These are phyloP conservation scores for Buxus sempervirens DNA, from an alignment of 164 flowering plant genomes.

Conservation along the genomic window DNA sequence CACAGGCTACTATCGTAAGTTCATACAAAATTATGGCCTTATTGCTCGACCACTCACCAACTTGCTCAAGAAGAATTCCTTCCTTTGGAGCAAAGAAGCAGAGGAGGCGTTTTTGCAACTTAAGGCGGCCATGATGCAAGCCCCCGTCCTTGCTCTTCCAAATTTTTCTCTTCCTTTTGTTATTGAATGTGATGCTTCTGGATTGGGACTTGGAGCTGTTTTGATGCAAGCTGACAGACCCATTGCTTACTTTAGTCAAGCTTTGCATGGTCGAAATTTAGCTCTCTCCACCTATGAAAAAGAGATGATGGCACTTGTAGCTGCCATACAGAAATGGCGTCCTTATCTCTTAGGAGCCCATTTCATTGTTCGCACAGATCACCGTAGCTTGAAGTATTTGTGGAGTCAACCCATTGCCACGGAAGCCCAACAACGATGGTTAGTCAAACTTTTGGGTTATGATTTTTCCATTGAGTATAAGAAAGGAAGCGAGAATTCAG, in stretches of 20 bases:
- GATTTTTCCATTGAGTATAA: slow-evolving; percentile 8
- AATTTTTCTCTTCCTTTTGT: neutral
- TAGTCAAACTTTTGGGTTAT: slow-evolving; percentile 5
- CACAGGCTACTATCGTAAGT: neutral
- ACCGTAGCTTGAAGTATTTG: neutral
- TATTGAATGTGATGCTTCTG: neutral
- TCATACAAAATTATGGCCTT: neutral
- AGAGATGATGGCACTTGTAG: neutral
- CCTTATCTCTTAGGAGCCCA: slow-evolving; percentile 5
- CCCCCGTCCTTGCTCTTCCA: neutral
- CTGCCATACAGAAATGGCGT: neutral
- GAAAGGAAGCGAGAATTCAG: neutral
- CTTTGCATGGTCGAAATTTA: neutral
- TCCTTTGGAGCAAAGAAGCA: neutral
- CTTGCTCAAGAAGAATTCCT: neutral
- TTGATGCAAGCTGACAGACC: neutral
- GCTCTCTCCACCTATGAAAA: neutral
- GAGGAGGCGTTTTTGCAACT: neutral
- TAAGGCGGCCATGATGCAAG: neutral
- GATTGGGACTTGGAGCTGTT: neutral
- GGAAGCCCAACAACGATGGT: slow-evolving; percentile 2
- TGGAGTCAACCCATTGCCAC: neutral
- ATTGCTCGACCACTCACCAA: neutral
- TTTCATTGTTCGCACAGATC: slow-evolving; percentile 5
- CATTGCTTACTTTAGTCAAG: neutral